phyloP scores from a whole-genome alignment of 2,329 filamentous ascomycete genomes.

The Periconia macrospinosa region DNA sequence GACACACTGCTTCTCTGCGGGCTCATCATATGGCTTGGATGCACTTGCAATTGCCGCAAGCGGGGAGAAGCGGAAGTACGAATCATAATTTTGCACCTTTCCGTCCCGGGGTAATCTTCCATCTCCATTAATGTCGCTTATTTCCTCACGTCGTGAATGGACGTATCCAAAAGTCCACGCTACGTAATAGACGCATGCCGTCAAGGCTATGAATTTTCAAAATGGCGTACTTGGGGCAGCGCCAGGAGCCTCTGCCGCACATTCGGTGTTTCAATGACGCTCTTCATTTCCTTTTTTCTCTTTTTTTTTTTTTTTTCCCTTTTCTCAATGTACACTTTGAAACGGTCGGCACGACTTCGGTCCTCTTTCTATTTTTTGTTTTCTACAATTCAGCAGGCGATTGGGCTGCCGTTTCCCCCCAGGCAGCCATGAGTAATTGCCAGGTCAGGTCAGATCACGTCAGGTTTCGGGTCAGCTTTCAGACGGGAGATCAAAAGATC shows the following conservation, averaged over 20 bases:
- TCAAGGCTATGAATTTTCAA: conserved; percentile 39
- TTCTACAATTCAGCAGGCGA: not conserved
- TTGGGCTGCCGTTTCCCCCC: conserved; percentile 5
- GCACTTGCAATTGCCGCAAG: conserved; percentile 42
- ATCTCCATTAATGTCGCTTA: not conserved
- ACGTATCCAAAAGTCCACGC: conserved; percentile 25
- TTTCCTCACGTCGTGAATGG: not conserved
- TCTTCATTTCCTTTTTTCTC: not conserved
- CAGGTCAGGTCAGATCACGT: conserved; percentile 5
- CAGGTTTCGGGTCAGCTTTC: too few relatives aligned
- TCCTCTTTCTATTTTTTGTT: conserved; percentile 10
- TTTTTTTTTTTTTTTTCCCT: conserved; percentile 8
- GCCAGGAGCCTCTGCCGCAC: not conserved
- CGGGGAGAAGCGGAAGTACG: conserved; percentile 42
- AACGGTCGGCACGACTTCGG: not conserved
- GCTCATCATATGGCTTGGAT: conserved; percentile 37
- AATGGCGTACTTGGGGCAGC: not conserved
- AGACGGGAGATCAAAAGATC: too few relatives aligned
- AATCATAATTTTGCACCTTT: conserved; percentile 16
- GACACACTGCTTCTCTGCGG: conserved; percentile 24
- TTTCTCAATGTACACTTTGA: conserved; percentile 2
- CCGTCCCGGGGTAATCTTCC: not conserved
- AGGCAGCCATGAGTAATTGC: conserved; percentile 11
- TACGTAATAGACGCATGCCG: conserved; percentile 44
- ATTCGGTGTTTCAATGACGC: not conserved